These are phyloP conservation scores for Musa troglodytarum DNA, from an alignment of 176 grass and related monocot genomes.

Conservation along the genomic window DNA sequence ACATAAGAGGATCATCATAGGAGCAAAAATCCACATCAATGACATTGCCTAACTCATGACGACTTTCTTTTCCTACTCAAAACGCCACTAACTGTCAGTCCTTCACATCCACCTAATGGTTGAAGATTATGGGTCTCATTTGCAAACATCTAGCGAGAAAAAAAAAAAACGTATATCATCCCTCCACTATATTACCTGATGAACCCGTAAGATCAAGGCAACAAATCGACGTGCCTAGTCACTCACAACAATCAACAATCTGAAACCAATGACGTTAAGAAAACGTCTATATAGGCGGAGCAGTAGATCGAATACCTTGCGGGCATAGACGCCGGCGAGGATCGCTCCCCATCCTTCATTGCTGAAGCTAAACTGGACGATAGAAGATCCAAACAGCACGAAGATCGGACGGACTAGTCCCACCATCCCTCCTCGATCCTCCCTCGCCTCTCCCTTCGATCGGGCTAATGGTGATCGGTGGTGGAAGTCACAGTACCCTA, in stretches of 20 bases:
- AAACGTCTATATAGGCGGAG: background rate
- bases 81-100: no score
- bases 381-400: constrained; percentile 9
- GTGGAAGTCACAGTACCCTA: no score
- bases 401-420: background rate
- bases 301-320: constrained; percentile 1
- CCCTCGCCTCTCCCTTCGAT: background rate
- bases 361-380: constrained; percentile 14
- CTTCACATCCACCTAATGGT: no score
- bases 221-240: no score
- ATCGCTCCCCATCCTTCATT: constrained; percentile 11
- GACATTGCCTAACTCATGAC: no score
- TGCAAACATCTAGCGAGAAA: no score
- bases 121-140: no score
- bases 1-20: no score
- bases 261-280: background rate
- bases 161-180: no score
- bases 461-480: no score
- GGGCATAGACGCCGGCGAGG: constrained; percentile 12
- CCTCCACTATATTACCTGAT: background rate
- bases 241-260: background rate
- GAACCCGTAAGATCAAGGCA: background rate
- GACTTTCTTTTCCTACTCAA: no score
- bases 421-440: constrained; percentile 4
- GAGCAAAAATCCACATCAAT: no score